Evolutionary conservation across 2,329 filamentous ascomycete species (phyloP), one percentile per base, ranked within the genome.

Genomic region (Microdochium trichocladiopsis): DNA sequence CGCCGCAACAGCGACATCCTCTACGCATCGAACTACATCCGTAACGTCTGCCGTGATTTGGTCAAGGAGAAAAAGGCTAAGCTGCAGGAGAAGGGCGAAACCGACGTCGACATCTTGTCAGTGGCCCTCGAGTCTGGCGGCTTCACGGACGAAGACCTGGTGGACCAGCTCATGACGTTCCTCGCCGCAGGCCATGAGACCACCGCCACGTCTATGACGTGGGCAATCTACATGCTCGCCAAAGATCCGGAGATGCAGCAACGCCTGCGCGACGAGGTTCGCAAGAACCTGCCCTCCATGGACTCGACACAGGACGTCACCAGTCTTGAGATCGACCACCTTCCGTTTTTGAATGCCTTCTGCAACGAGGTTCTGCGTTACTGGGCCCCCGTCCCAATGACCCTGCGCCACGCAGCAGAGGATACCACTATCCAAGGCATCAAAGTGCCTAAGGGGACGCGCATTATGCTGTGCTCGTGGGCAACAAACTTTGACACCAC

Each of bases 401-500:
- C 84, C 0, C 63, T 85, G 48, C 83, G 87, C 54, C 71, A 81
- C 53, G 74, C 85, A 0, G 72, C 69, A 0, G 63, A 72, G 2
- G 73, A 85, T 57, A 82, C 82, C 1, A 76, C 72, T 0, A 77
- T 88, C 37, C 67, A 77, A 25, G 77, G 78, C 2, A 74, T 84
- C 0, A 73, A 69, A 36, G 71, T 90, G 4, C 86, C 86, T 2
- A 82, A 83, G 55, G 82, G 78, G 14, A 86, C 83, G 0, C 74
- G 78, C 10, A 64, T 96, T 47, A 75, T 88, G 54, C 69, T 96
- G 18, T 69, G 75, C 2, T 77, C 80, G 2, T 79, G 76, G 74
- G 87, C 87, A 9, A 79, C 86, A 62, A 95, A 96, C 73, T 81
- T 80, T 24, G 82, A 82, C 56, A 73, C 72, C 43, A 69, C 74